Evolutionary conservation across 1,284 basidiomycete species (phyloP).

Genomic region (Termitomyces sp.): DNA sequence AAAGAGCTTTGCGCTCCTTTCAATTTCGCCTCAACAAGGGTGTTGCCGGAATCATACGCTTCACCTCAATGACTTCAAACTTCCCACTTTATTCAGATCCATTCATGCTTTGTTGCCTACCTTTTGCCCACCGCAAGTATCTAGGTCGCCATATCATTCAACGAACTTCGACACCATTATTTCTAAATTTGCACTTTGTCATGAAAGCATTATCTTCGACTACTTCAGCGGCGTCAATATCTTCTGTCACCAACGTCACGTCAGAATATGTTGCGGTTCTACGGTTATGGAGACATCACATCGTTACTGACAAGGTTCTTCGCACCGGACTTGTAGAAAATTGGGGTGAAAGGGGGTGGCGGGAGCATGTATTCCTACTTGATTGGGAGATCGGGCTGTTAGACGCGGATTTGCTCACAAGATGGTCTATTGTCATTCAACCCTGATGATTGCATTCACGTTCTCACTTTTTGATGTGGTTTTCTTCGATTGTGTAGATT

Average conservation of each 20-base stretch:
- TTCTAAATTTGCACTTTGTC: conserved; percentile 27
- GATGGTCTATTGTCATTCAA: conserved; percentile 30
- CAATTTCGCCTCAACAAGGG: conserved; percentile 6
- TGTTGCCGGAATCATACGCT: conserved; percentile 10
- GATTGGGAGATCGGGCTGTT: conserved; percentile 52
- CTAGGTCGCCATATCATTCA: conserved; percentile 3
- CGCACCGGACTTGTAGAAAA: conserved; percentile 27
- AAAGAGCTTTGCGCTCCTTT: conserved; percentile 10
- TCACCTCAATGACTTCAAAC: conserved; percentile 18
- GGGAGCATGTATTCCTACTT: conserved; percentile 41
- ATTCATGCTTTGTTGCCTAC: conserved; percentile 30
- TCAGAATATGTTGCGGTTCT: conserved; percentile 27
- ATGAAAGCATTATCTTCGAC: conserved; percentile 28
- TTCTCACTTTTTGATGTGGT: background rate
- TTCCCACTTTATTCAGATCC: conserved; percentile 22
- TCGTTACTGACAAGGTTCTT: conserved; percentile 23
- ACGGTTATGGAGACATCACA: conserved; percentile 26
- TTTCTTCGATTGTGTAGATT: background rate
- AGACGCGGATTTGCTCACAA: conserved; percentile 26
- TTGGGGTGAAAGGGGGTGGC: conserved; percentile 38
- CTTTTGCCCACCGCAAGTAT: conserved; percentile 28
- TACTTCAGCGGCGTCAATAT: conserved; percentile 26
- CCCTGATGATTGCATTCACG: conserved; percentile 10
- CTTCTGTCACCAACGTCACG: conserved; percentile 40
- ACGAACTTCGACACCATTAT: conserved; percentile 28